phyloP scores from a whole-genome alignment of 2,329 filamentous ascomycete genomes.

The Fusarium cicatricum region DNA sequence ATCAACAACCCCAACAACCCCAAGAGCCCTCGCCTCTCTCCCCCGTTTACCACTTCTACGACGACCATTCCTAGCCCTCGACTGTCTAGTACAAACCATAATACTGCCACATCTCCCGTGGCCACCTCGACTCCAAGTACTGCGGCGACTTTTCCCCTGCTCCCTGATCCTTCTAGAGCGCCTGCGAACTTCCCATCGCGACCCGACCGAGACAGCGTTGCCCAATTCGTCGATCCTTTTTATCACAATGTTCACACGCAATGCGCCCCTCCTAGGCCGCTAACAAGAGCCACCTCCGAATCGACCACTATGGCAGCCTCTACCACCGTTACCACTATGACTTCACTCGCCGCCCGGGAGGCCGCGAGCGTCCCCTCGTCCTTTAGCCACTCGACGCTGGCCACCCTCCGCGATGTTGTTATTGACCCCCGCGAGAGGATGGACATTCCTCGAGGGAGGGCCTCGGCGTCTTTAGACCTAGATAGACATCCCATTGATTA shows the following conservation, averaged over 20 bases:
- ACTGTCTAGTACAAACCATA: constrained; percentile 25
- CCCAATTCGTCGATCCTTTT: constrained; percentile 15
- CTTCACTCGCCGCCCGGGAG: constrained; percentile 42
- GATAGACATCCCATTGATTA: constrained; percentile 41
- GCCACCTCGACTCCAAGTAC: constrained; percentile 21
- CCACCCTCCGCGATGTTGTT: constrained; percentile 49
- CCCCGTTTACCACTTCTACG: too few species aligned
- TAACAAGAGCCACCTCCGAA: constrained; percentile 49
- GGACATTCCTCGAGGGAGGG: too few species aligned
- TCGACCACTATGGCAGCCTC: constrained; percentile 46
- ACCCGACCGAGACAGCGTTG: constrained; percentile 33
- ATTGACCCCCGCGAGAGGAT: constrained; percentile 47
- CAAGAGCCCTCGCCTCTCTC: constrained; percentile 18
- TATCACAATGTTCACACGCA: constrained; percentile 48
- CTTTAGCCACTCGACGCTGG: constrained; percentile 44
- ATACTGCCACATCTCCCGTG: constrained; percentile 15
- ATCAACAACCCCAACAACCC: constrained; percentile 28
- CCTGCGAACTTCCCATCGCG: constrained; percentile 19
- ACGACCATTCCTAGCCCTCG: constrained; percentile 5
- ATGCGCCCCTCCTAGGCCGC: constrained; percentile 47
- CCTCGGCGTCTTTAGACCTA: constrained; percentile 48
- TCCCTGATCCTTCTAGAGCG: constrained; percentile 19
- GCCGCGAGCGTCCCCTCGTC: constrained; percentile 45
- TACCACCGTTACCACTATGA: constrained; percentile 44
- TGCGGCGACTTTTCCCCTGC: constrained; percentile 7